Percentiles rank a stretch among this genome's conserved stretches.
Conservation (phyloP, 345 rosid genomes). For the Sonneratia caseolaris region DNA sequence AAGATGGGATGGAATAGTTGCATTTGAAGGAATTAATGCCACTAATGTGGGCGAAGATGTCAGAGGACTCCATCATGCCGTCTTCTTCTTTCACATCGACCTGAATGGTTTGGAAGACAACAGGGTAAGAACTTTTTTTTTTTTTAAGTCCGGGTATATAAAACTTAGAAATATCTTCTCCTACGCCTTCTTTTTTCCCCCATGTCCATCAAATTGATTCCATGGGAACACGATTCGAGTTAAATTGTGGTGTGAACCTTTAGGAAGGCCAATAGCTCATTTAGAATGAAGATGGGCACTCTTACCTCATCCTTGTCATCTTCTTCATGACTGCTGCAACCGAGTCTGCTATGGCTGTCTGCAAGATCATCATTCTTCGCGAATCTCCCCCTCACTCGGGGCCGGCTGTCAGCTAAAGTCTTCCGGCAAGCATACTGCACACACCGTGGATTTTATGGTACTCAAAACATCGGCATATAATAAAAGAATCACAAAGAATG, state of each 20-base stretch:
- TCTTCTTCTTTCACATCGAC: constrained; percentile 64
- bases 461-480: not conserved
- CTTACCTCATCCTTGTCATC: constrained; percentile 73
- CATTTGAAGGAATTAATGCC: constrained; percentile 80
- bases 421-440: constrained; percentile 86
- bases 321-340: constrained; percentile 44
- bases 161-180: no score
- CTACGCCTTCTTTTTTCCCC: not conserved
- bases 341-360: constrained; percentile 32
- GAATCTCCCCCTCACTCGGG: constrained; percentile 85
- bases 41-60: constrained; percentile 74
- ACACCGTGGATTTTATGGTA: not conserved
- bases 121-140: not conserved
- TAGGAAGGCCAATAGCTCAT: not conserved
- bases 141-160: not conserved
- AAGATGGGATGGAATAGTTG: constrained; percentile 78
- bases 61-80: constrained; percentile 62
- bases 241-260: not conserved
- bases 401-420: constrained; percentile 85
- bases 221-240: not conserved
- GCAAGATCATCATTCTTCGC: constrained; percentile 82
- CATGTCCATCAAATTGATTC: not conserved
- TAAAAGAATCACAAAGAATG: not conserved
- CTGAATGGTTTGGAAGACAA: constrained; percentile 20
- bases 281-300: constrained; percentile 5